These are phyloP conservation scores for Simplicillium sp. DNA, from an alignment of 2,329 filamentous ascomycete species.

Conservation along the genomic window DNA sequence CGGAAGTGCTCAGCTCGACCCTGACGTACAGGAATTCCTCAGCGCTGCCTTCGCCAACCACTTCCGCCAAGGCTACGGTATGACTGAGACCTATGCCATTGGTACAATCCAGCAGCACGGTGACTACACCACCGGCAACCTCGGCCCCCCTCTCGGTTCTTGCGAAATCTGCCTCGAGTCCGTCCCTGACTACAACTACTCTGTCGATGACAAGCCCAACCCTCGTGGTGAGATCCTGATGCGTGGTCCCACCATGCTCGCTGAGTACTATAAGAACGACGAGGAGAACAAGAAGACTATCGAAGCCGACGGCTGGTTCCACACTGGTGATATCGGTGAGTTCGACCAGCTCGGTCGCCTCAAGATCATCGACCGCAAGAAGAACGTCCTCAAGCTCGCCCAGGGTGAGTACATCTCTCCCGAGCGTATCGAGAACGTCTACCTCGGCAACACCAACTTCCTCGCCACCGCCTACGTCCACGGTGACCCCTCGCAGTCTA, in stretches of 20 bases:
- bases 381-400: conserved; percentile 96
- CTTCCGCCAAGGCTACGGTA: conserved; percentile 81
- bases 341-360: conserved; percentile 82
- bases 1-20: conserved; percentile 89
- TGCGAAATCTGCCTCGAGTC: conserved; percentile 75
- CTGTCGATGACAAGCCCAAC: conserved; percentile 75
- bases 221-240: conserved; percentile 86
- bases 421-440: conserved; percentile 94
- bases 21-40: conserved; percentile 79
- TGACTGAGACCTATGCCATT: conserved; percentile 88
- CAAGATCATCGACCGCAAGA: conserved; percentile 90
- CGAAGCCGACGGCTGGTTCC: conserved; percentile 91
- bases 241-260: conserved; percentile 69
- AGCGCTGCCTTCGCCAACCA: conserved; percentile 71
- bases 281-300: conserved; percentile 79
- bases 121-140: conserved; percentile 73
- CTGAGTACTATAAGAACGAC: conserved; percentile 81
- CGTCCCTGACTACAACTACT: conserved; percentile 91
- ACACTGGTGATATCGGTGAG: conserved; percentile 83
- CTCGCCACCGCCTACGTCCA: conserved; percentile 81
- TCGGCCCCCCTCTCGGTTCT: conserved; percentile 60
- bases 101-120: conserved; percentile 56
- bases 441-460: conserved; percentile 71
- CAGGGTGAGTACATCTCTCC: conserved; percentile 98
- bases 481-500: conserved; percentile 75